These are phyloP conservation scores for Sordaria brevicollis DNA, from an alignment of 495 filamentous ascomycete species.

Conservation along the genomic window DNA sequence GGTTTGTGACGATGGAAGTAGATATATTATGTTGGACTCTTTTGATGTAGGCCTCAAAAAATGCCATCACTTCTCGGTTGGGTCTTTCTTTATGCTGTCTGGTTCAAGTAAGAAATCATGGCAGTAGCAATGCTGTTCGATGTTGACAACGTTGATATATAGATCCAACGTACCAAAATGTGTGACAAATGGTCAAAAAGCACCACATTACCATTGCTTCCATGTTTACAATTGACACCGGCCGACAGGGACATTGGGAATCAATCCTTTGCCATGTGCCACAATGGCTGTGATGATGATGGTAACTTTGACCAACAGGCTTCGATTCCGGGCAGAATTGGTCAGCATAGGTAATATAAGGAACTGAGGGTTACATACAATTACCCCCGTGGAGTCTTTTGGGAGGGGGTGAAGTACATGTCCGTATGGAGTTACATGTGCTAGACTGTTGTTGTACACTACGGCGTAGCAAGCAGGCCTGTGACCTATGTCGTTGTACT, in stretches of 20 bases:
- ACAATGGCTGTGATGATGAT: background rate
- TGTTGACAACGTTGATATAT: too few species aligned
- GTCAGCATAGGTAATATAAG: background rate
- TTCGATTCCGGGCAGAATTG: background rate
- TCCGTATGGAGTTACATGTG: background rate
- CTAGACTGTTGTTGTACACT: background rate
- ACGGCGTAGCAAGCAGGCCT: background rate
- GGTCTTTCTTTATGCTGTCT: too few species aligned
- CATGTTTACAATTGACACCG: background rate
- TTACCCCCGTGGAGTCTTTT: background rate
- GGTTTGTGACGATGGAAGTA: background rate
- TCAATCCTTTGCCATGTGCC: background rate
- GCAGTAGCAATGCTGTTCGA: too few species aligned
- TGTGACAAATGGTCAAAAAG: background rate
- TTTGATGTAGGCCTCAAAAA: too few species aligned
- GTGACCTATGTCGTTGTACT: background rate
- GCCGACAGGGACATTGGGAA: background rate
- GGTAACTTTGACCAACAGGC: background rate
- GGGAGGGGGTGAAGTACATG: background rate
- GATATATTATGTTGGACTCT: background rate
- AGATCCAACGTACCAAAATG: background rate
- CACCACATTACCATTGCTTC: background rate
- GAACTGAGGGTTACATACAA: background rate
- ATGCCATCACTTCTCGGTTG: too few species aligned
- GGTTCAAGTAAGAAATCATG: too few species aligned